Base-by-base conservation (phyloP, 163 green algal genomes). In the Scenedesmus sp. region DNA sequence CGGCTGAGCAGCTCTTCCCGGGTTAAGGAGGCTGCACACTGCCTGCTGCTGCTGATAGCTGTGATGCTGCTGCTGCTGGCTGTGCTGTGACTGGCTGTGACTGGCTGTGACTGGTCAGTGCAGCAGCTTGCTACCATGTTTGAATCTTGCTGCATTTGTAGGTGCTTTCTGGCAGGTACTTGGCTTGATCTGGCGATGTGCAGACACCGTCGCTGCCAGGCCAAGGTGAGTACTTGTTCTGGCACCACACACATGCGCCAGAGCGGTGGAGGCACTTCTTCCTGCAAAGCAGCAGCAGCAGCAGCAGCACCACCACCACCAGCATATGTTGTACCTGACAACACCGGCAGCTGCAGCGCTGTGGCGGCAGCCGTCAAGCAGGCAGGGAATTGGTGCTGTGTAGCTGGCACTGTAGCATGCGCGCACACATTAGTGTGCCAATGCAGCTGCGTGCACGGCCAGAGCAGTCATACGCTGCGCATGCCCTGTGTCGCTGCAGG, bases 171-270 rank as follows among this genome's bases (percentile, higher is more conserved):
- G 82, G 82, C 26, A 88, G 33, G 22, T 53, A 53, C 22, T 78
- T 3, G 3, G 82, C 61, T n/a, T 88, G 56, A 13, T 88, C 83
- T 46, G 56, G 37, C 26, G 49, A 46, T 2, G 59, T 46, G 70
- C 83, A 88, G 20, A 88, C 83, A 20, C 83, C 83, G 37, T 88
- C 59, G 70, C 83, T 88, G 59, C 83, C 83, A 37, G 83, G 51
- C 59, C 37, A 81, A 5, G 83, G 83, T 13, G 33, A 44, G 83
- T 85, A 85, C 43, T 65, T 85, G 80, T 85, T 85, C 22, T 65
- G 43, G 56, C 80, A 85, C 80, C 80, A 85, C 43, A 85, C 22
- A 16, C 80, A 65, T 33, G 44, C 46, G 24, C 26, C 56, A 44
- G 44, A 22, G 51, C 51, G 51, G 24, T 72, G 80, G 26, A 51